Evolutionary conservation across 352 stramenopile genomes (phyloP).

Genomic region (Paralagenidium karlingii): DNA sequence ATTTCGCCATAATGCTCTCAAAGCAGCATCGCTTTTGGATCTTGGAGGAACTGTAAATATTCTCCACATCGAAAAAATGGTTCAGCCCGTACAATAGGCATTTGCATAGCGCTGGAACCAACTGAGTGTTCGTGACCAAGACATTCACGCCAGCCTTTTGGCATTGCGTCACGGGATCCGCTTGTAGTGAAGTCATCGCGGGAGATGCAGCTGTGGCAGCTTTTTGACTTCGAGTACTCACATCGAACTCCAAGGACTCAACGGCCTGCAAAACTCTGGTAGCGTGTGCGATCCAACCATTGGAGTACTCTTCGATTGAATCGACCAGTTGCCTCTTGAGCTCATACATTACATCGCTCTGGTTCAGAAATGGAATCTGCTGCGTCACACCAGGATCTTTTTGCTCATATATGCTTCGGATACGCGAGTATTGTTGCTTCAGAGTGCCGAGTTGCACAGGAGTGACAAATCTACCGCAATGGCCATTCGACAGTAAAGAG

Average conservation of each 20-base stretch:
- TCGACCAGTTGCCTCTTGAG: too few relatives aligned
- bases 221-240: too few relatives aligned
- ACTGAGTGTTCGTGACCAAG: constrained; percentile 72
- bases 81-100: constrained; percentile 75
- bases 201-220: too few relatives aligned
- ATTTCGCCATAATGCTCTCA: constrained; percentile 53
- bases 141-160: constrained; percentile 49
- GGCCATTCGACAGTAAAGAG: not conserved
- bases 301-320: constrained; percentile 62
- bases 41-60: constrained; percentile 65
- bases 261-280: too few relatives aligned
- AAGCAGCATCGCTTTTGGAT: constrained; percentile 71
- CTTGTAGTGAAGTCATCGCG: too few relatives aligned
- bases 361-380: too few relatives aligned
- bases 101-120: constrained; percentile 71
- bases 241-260: too few relatives aligned
- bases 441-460: constrained; percentile 12
- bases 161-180: too few relatives aligned
- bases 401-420: constrained; percentile 71
- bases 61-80: constrained; percentile 58
- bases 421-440: constrained; percentile 62
- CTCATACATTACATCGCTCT: too few relatives aligned
- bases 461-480: not conserved
- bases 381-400: constrained; percentile 26
- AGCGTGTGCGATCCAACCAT: too few relatives aligned